phyloP scores from a whole-genome alignment of 768 basidiomycete species.

The Ephemerocybe angulata region DNA sequence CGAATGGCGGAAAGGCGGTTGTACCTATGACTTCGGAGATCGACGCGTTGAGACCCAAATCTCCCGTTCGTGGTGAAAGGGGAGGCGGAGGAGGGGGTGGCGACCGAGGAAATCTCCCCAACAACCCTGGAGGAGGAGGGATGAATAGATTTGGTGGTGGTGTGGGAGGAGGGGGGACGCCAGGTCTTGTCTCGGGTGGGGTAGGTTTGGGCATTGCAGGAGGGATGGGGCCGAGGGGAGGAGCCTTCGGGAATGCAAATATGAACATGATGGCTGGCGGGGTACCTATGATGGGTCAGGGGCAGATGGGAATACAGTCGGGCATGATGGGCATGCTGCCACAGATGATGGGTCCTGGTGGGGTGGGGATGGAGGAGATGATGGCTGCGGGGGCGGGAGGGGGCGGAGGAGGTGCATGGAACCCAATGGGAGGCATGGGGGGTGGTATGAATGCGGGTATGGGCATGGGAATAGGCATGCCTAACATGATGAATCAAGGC shows the following conservation, averaged over 20 bases:
- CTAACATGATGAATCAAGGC: not conserved
- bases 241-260: constrained; percentile 7
- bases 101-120: not conserved
- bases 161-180: too few species aligned
- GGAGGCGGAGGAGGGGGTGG: constrained; percentile 4
- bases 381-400: too few species aligned
- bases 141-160: constrained; percentile 9
- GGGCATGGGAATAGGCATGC: constrained; percentile 1
- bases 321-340: constrained; percentile 16
- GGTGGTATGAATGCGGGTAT: constrained; percentile 16
- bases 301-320: constrained; percentile 24
- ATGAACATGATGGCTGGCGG: constrained; percentile 13
- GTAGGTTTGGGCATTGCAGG: constrained; percentile 19
- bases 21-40: constrained; percentile 78
- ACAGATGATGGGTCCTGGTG: constrained; percentile 32
- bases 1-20: constrained; percentile 54
- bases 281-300: constrained; percentile 23
- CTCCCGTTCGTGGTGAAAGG: constrained; percentile 45
- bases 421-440: constrained; percentile 15
- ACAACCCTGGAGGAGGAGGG: not conserved
- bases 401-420: constrained; percentile 16
- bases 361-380: constrained; percentile 21
- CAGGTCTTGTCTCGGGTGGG: constrained; percentile 17
- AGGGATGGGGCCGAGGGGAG: constrained; percentile 5
- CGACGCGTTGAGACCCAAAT: constrained; percentile 81